phyloP scores from a whole-genome alignment of 768 basidiomycete species.

The Filobasidium floriforme region DNA sequence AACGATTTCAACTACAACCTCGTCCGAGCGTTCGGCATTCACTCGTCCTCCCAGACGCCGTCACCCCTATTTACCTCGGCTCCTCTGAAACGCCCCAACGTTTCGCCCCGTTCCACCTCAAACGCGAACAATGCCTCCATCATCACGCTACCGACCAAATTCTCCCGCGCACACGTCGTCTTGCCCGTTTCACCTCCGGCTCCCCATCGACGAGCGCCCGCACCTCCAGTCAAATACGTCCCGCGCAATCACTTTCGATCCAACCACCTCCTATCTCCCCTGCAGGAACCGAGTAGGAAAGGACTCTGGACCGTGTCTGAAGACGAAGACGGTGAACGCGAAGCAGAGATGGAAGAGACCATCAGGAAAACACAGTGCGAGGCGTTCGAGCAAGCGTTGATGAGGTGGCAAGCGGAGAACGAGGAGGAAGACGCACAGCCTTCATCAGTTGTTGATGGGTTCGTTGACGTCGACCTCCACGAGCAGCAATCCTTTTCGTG shows the following conservation, averaged over 20 bases:
- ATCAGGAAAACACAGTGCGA: background rate
- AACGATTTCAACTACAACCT: background rate
- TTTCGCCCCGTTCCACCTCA: background rate
- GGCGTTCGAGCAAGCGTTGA: background rate
- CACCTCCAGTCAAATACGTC: background rate
- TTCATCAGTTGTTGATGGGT: background rate
- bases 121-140: background rate
- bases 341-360: background rate
- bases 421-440: background rate
- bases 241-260: background rate
- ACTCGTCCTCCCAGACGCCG: background rate
- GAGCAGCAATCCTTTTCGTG: background rate
- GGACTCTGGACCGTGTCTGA: constrained; percentile 3
- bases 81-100: background rate
- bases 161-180: background rate
- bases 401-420: background rate
- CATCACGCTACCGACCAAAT: background rate
- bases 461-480: background rate
- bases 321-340: background rate
- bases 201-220: background rate
- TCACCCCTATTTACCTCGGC: constrained; percentile 4
- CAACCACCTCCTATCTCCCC: constrained; percentile 5
- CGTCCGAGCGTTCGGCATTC: background rate
- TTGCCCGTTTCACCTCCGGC: constrained; percentile 1
- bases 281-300: background rate